Evolutionary conservation across 192 early-diverging fungal genomes (phyloP).

Genomic region (Rhizophlyctis rosea): DNA sequence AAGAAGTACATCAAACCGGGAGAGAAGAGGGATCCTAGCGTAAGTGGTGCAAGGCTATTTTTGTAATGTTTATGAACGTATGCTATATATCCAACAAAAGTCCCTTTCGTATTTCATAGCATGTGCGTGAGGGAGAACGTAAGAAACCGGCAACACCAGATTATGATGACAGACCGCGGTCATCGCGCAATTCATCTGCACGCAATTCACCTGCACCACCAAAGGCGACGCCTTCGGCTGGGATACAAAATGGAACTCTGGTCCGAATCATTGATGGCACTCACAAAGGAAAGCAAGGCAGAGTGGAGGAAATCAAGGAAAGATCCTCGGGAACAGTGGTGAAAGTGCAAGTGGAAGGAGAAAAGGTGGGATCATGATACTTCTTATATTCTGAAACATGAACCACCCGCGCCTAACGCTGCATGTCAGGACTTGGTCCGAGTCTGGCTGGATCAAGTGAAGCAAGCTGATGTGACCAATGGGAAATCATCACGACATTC

Average conservation of each 20-base stretch:
- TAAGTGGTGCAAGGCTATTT: slow-evolving; percentile 1
- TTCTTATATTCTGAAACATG: slow-evolving; percentile 1
- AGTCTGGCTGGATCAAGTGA: slow-evolving; percentile 30
- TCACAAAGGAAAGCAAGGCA: slow-evolving; percentile 16
- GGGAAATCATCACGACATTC: not conserved
- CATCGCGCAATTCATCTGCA: too few relatives aligned
- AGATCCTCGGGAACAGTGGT: slow-evolving; percentile 23
- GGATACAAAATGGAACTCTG: too few relatives aligned
- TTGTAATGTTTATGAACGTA: too few relatives aligned
- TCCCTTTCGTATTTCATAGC: slow-evolving; percentile 2
- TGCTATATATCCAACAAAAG: too few relatives aligned
- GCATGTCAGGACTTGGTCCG: too few relatives aligned
- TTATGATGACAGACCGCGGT: too few relatives aligned
- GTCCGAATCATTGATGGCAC: slow-evolving; percentile 22
- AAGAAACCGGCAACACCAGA: too few relatives aligned
- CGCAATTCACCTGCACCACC: not conserved
- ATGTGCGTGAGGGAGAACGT: too few relatives aligned
- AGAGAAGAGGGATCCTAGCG: slow-evolving; percentile 21
- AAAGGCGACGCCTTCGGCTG: not conserved
- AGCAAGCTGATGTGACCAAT: not conserved
- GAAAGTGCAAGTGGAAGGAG: slow-evolving; percentile 13
- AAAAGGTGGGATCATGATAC: not conserved
- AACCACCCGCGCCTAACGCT: too few relatives aligned
- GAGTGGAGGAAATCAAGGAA: slow-evolving; percentile 18
- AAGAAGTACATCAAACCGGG: slow-evolving; percentile 41